Evolutionary conservation across 2,329 filamentous ascomycete species (phyloP).

Genomic region (Colletotrichum musicola): DNA sequence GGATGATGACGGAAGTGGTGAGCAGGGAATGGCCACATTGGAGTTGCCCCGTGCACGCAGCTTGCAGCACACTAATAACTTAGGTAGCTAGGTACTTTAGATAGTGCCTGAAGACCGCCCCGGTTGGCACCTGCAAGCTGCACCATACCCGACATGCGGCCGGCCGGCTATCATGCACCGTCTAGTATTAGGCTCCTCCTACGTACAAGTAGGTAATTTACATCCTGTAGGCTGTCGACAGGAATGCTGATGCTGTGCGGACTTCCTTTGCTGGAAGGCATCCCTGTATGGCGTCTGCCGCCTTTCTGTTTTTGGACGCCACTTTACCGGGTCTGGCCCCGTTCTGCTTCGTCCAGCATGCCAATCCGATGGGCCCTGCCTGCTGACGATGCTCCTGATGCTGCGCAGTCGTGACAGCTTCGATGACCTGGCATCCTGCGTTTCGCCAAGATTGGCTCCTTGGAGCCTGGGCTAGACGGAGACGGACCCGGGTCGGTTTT

Average conservation of each 20-base stretch:
- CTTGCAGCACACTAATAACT: background rate
- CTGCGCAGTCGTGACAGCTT: slow-evolving; percentile 22
- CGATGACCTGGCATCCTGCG: slow-evolving; percentile 32
- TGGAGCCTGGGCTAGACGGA: background rate
- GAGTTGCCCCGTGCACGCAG: slow-evolving; percentile 16
- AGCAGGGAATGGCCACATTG: slow-evolving; percentile 33
- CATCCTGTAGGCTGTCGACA: too few species aligned
- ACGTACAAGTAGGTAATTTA: too few species aligned
- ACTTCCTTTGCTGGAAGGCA: slow-evolving; percentile 14
- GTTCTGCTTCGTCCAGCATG: slow-evolving; percentile 4
- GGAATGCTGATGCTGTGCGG: too few species aligned
- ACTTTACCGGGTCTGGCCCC: slow-evolving; percentile 16
- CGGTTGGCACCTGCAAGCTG: slow-evolving; percentile 6
- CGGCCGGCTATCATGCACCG: slow-evolving; percentile 23
- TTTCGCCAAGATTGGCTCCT: slow-evolving; percentile 30
- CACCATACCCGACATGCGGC: background rate
- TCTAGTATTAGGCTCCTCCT: slow-evolving; percentile 7
- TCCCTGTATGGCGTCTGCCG: slow-evolving; percentile 33
- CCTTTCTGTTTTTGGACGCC: slow-evolving; percentile 30
- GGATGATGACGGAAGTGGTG: slow-evolving; percentile 39
- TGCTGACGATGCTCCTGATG: slow-evolving; percentile 14
- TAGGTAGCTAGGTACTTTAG: too few species aligned
- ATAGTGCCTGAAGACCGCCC: background rate
- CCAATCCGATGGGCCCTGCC: slow-evolving; percentile 32
- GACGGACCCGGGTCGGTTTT: background rate